These are phyloP conservation scores for Psidium guajava DNA, from an alignment of 345 rosid genomes.

Conservation along the genomic window DNA sequence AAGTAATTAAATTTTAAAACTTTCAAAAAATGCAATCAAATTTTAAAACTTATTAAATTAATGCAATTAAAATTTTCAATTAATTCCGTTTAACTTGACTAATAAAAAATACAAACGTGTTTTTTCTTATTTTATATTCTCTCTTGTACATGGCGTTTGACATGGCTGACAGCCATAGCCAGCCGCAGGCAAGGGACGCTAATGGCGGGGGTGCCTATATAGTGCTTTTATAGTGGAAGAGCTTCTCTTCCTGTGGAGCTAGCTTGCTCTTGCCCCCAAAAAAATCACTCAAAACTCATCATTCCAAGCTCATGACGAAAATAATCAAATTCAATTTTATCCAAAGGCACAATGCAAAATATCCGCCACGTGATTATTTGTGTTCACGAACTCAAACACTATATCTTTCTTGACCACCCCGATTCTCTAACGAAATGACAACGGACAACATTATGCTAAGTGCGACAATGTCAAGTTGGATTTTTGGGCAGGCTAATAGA, in stretches of 20 bases:
- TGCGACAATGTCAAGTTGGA: background rate
- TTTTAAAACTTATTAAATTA: no score
- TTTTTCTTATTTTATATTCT: no score
- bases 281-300: background rate
- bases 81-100: no score
- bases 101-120: no score
- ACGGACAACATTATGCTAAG: background rate
- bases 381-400: background rate
- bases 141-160: no score
- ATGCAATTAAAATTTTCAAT: accelerated
- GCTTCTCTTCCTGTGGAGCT: background rate
- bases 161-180: no score
- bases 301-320: background rate
- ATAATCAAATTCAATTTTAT: background rate
- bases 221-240: background rate
- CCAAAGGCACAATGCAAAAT: background rate
- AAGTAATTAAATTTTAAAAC: no score
- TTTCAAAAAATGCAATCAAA: no score
- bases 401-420: background rate
- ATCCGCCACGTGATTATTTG: accelerated
- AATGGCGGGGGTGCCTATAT: no score
- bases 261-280: background rate
- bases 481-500: background rate
- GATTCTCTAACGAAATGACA: background rate
- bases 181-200: no score